phyloP scores from a whole-genome alignment of 495 filamentous ascomycete genomes.

The Entonaema liquescens region DNA sequence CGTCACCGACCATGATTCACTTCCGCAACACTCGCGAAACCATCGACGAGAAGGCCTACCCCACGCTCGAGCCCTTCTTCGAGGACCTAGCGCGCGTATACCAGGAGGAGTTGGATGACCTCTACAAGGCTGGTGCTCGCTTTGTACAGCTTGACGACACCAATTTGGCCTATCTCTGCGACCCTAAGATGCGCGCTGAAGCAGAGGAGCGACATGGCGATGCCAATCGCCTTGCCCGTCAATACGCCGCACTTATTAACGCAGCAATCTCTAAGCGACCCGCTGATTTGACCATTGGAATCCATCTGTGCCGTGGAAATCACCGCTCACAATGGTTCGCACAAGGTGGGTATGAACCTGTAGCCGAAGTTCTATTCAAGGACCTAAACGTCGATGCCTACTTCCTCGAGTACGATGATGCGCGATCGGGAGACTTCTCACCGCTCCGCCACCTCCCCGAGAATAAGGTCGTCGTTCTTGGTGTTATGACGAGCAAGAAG shows the following conservation, averaged over 20 bases:
- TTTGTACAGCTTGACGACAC: conserved; percentile 75
- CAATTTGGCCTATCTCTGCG: conserved; percentile 73
- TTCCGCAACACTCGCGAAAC: conserved; percentile 68
- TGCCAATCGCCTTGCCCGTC: conserved; percentile 63
- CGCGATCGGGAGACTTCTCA: conserved; percentile 71
- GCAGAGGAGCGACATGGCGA: conserved; percentile 67
- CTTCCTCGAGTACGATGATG: conserved; percentile 75
- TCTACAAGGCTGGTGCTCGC: conserved; percentile 69
- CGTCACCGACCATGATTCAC: conserved; percentile 73
- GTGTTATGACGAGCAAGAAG: conserved; percentile 72
- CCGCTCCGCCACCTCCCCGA: conserved; percentile 69
- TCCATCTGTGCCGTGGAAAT: conserved; percentile 73
- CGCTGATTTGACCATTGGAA: conserved; percentile 69
- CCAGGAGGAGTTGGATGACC: conserved; percentile 65
- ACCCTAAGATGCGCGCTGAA: conserved; percentile 67
- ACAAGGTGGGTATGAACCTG: conserved; percentile 73
- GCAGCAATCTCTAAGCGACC: conserved; percentile 64
- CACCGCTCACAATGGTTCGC: conserved; percentile 67
- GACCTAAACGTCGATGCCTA: conserved; percentile 71
- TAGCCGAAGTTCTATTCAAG: conserved; percentile 71
- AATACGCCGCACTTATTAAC: conserved; percentile 72
- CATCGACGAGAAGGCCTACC: conserved; percentile 65
- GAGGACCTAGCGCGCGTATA: conserved; percentile 68
- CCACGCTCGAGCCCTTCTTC: conserved; percentile 67
- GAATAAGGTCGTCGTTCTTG: conserved; percentile 72